Conservation (phyloP, 495 filamentous ascomycete species). For the Tuber indicum region DNA sequence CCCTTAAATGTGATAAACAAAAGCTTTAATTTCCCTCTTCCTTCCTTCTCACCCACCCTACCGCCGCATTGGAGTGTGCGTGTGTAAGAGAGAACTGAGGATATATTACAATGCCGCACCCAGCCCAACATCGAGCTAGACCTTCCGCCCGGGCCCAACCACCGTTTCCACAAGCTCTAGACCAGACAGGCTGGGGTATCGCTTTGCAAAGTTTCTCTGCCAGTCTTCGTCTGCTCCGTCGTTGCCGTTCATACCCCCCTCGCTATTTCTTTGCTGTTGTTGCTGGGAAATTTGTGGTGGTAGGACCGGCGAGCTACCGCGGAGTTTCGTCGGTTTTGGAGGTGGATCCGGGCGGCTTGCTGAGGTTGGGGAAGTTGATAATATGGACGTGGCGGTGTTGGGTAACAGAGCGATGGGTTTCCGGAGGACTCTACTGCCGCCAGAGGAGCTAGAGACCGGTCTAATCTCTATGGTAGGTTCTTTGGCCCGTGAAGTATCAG, state of each 20-base stretch:
- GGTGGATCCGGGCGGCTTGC: constrained; percentile 45
- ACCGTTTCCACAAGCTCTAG: constrained; percentile 45
- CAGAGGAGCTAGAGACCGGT: constrained; percentile 10
- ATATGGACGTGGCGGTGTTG: constrained; percentile 40
- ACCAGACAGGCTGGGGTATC: constrained; percentile 62
- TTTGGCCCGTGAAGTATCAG: neutral
- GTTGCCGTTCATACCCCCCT: constrained; percentile 24
- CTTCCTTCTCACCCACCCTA: neutral
- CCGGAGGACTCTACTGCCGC: neutral
- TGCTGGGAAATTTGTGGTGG: constrained; percentile 6
- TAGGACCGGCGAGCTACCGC: constrained; percentile 24
- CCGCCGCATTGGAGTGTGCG: neutral
- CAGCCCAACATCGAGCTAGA: constrained; percentile 10
- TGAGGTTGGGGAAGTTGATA: constrained; percentile 14
- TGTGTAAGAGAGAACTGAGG: neutral
- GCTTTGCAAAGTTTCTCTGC: constrained; percentile 61
- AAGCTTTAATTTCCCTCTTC: neutral
- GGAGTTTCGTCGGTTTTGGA: constrained; percentile 57
- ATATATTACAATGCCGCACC: neutral
- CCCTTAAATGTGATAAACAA: neutral
- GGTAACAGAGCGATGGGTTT: constrained; percentile 12
- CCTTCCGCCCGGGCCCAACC: constrained; percentile 29
- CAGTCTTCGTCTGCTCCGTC: constrained; percentile 51
- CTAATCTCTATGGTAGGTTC: constrained; percentile 14
- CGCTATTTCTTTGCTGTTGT: constrained; percentile 16